Evolutionary conservation across 768 basidiomycete species (phyloP), one percentile per base, ranked within the genome.

Genomic region (Termitomyces bulborhizus): DNA sequence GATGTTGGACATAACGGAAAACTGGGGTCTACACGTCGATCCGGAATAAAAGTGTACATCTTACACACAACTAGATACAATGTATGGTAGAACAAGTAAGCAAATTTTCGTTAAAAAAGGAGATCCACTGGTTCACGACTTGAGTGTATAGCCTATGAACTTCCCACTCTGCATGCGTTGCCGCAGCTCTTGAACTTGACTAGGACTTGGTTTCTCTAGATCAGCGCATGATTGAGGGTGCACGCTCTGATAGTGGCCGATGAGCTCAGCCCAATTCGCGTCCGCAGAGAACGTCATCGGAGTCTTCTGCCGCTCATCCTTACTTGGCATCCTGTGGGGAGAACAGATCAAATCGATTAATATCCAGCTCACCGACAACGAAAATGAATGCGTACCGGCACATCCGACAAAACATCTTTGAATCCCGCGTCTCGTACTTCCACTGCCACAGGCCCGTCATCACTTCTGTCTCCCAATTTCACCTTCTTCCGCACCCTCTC

Each of bases 161-260:
- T 55, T 57, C 26, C 57, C 60, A 18, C 63, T 58, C 56, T 51
- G 16, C 60, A 66, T 45, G 13, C 64, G 57, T 44, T 67, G 68
- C 11, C 58, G 43, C 54, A 66, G 64, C 60, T 74, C 73, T 16
- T 68, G 66, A 15, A 74, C 63, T 62, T 72, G 70, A 39, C 60
- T 62, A 0, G 68, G 64, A 9, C 61, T 62, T 47, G 71, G 55
- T 57, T 58, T 64, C 45, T 69, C 69, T 18, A 74, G 54, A 43
- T 68, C 70, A 31, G 62, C 61, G 41, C 69, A 72, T 6, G 59
- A 62, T n/a, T 68, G 65, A 6, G 68, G 61, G 48, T 74, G 73
- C 24, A 62, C 64, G 1, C 39, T 44, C 60, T 66, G 62, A 54
- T 65, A 68, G 54, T 74, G 73, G 3, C 65, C 64, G 9, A 69